A percentile compares a stretch with the other conserved stretches of the same genome.
Evolutionary conservation across 139 green algal species (phyloP).

Genomic region (Spirogloea muscicola): DNA sequence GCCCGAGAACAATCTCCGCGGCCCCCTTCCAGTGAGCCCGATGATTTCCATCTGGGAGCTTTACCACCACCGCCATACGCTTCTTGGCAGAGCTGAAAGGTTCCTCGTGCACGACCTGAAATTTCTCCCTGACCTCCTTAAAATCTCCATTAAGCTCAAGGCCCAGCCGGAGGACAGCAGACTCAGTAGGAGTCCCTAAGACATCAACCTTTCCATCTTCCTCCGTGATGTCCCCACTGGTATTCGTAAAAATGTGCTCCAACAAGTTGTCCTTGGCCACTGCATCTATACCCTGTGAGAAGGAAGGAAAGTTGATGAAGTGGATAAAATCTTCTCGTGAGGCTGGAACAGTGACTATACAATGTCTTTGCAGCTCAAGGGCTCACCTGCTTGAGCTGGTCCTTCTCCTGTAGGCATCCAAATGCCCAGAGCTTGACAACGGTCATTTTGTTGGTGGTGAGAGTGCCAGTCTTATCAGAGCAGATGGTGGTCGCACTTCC

Average conservation of each 20-base stretch:
- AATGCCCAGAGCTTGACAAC: constrained; percentile 86
- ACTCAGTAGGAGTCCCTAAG: constrained; percentile 90
- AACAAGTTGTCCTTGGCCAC: no score
- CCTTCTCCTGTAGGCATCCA: constrained; percentile 48
- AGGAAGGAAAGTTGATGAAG: no score
- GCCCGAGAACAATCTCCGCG: constrained; percentile 84
- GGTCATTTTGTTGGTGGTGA: constrained; percentile 98
- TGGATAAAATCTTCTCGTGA: no score
- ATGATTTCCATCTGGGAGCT: constrained; percentile 49
- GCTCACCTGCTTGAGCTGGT: no score
- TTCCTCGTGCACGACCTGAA: constrained; percentile 35
- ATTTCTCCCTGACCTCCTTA: constrained; percentile 43
- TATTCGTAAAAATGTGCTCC: constrained; percentile 24
- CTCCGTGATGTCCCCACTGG: constrained; percentile 15
- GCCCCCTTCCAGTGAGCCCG: constrained; percentile 93
- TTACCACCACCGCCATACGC: constrained; percentile 59
- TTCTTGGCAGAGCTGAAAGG: constrained; percentile 43
- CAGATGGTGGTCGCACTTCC: constrained; percentile 95
- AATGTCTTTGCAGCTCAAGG: no score
- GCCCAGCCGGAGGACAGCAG: constrained; percentile 81
- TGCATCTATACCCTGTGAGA: no score
- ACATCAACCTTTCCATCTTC: constrained; percentile 14
- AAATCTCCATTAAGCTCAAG: constrained; percentile 70
- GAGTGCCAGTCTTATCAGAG: constrained; percentile 94
- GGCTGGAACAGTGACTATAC: no score